Evolutionary conservation across 2,329 filamentous ascomycete species (phyloP), one percentile per base, ranked within the genome.

Genomic region (Sphaerulina musiva): DNA sequence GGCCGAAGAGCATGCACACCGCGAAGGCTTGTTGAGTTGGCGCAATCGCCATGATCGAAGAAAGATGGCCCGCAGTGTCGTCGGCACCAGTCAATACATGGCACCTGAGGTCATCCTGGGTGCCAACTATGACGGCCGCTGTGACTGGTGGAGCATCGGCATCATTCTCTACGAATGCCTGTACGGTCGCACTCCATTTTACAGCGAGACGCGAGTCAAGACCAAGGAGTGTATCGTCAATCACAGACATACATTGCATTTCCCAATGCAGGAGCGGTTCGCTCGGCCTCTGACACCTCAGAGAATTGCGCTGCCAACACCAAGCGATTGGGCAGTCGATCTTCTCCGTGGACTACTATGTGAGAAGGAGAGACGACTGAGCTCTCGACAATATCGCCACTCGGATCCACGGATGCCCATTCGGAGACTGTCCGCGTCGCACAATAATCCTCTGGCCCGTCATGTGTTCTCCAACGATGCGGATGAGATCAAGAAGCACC

Each of bases 81-180:
- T 97, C 9, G 92, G 92, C 2, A 97, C 93, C 2, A 95, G 90
- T 68, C 92, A 96, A 68, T 97, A 97, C 74, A 97, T 96, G 93
- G 92, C 93, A 0, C 92, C 92, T 1, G 93, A 97, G 74, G 88
- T 97, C 14, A 85, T 96, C 54, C 77, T 80, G 60, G 89, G 91
- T 29, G 80, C 89, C 46, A 74, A 79, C 38, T 97, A 97, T 69
- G 93, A 97, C 72, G 92, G 88, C 31, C 80, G 92, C 66, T 97
- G 92, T 72, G 92, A 97, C 72, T 97, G 81, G 89, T 97, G 88
- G 92, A 96, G 91, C 72, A 82, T 97, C 63, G 92, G 90, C 50
- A 84, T 97, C 67, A 96, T 97, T 66, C 73, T 97, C 53, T 97
- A 89, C 66, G 92, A 97, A 78, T 96, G 92, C 65, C 76, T 97